Evolutionary conservation across 2,329 filamentous ascomycete species (phyloP).

Genomic region (Waltergamsia citrina): DNA sequence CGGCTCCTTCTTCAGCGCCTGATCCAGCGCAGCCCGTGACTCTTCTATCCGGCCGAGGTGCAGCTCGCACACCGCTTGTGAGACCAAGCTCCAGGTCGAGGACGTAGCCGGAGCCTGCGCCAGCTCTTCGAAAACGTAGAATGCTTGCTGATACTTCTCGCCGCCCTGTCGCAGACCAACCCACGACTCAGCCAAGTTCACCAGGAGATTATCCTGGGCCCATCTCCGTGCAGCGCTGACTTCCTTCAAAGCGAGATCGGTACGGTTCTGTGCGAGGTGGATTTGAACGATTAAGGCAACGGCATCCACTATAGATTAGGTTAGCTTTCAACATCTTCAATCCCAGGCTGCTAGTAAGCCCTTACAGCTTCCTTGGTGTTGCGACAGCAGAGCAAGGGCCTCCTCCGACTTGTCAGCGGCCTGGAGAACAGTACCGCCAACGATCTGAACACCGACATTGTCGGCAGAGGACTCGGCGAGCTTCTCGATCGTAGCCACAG

Average conservation of each 20-base stretch:
- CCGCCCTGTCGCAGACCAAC: constrained; percentile 84
- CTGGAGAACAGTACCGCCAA: constrained; percentile 75
- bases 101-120: constrained; percentile 78
- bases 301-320: constrained; percentile 55
- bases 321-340: constrained; percentile 4
- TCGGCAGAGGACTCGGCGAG: constrained; percentile 59
- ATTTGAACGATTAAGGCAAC: constrained; percentile 89
- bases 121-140: constrained; percentile 96
- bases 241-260: constrained; percentile 85
- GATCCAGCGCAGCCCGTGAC: constrained; percentile 75
- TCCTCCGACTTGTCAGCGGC: constrained; percentile 75
- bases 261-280: constrained; percentile 82
- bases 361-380: constrained; percentile 81
- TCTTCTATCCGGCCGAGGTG: constrained; percentile 85
- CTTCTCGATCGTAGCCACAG: constrained; percentile 53
- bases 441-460: constrained; percentile 71
- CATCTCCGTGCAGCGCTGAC: constrained; percentile 78
- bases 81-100: constrained; percentile 65
- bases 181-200: constrained; percentile 95
- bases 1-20: constrained; percentile 67
- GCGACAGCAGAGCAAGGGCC: constrained; percentile 67
- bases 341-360: too few species aligned
- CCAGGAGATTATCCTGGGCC: constrained; percentile 88
- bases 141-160: constrained; percentile 91
- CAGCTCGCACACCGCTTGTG: constrained; percentile 84